Percentiles rank a stretch among this genome's conserved stretches.
Evolutionary conservation across 2,329 filamentous ascomycete genomes (phyloP).

Genomic region (Nigrograna mackinnonii): DNA sequence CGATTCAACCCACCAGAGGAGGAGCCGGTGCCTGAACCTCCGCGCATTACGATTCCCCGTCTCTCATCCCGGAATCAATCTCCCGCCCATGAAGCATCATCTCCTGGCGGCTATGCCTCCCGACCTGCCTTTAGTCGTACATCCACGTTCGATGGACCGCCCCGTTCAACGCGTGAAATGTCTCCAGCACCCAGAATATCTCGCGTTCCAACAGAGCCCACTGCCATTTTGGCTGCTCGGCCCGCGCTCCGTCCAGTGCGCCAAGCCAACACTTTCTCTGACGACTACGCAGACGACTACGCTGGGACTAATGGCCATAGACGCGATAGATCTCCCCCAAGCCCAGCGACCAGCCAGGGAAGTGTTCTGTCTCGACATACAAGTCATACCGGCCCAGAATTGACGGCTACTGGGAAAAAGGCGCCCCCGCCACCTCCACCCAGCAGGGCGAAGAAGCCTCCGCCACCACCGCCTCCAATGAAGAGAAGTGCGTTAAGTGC

Average conservation of each 20-base stretch:
- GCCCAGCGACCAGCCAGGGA: slow-evolving; percentile 55
- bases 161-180: slow-evolving; percentile 56
- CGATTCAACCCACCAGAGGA: slow-evolving; percentile 62
- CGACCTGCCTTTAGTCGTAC: slow-evolving; percentile 56
- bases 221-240: slow-evolving; percentile 52
- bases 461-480: slow-evolving; percentile 66
- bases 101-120: slow-evolving; percentile 34
- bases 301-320: slow-evolving; percentile 29
- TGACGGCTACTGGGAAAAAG: slow-evolving; percentile 49
- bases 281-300: slow-evolving; percentile 41
- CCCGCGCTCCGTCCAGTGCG: slow-evolving; percentile 49
- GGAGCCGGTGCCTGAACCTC: slow-evolving; percentile 55
- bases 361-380: slow-evolving; percentile 55
- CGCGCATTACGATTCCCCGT: slow-evolving; percentile 50
- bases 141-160: slow-evolving; percentile 63
- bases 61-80: slow-evolving; percentile 49
- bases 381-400: slow-evolving; percentile 48
- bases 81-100: slow-evolving; percentile 32
- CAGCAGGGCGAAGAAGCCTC: slow-evolving; percentile 66
- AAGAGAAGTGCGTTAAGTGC: slow-evolving; percentile 59
- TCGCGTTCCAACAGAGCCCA: slow-evolving; percentile 59
- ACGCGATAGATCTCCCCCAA: slow-evolving; percentile 54
- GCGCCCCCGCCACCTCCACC: slow-evolving; percentile 62
- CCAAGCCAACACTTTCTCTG: slow-evolving; percentile 36
- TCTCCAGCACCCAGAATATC: slow-evolving; percentile 55